Percentiles rank a stretch among this genome's conserved stretches.
phyloP scores from a whole-genome alignment of 441 rosid genomes.

The Erysimum pusillum region DNA sequence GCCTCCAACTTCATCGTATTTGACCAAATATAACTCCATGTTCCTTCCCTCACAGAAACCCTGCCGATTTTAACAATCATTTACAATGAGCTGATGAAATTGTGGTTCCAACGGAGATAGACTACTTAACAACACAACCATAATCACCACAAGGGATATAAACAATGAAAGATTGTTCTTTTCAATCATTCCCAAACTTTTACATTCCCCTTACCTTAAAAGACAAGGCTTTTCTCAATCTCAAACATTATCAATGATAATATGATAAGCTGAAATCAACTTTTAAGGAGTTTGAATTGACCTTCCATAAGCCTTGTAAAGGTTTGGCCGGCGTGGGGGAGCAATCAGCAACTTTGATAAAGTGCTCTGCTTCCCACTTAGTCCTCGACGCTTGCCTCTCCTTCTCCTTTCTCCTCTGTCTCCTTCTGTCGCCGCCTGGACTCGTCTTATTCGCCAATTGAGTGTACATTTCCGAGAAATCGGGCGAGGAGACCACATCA shows the following conservation, averaged over 20 bases:
- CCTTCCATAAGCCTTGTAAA: slow-evolving; percentile 96
- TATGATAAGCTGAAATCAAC: slow-evolving; percentile 24
- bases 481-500: slow-evolving; percentile 61
- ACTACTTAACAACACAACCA: slow-evolving; percentile 26
- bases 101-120: slow-evolving; percentile 28
- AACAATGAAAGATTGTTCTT: slow-evolving; percentile 4
- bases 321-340: slow-evolving; percentile 74
- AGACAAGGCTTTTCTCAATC: neutral
- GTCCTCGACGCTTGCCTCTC: slow-evolving; percentile 67
- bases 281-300: neutral
- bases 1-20: slow-evolving; percentile 79
- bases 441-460: slow-evolving; percentile 83
- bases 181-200: neutral
- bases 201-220: slow-evolving; percentile 7
- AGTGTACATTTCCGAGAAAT: slow-evolving; percentile 72
- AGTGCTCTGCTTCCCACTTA: slow-evolving; percentile 88
- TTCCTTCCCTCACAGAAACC: slow-evolving; percentile 71
- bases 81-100: slow-evolving; percentile 40
- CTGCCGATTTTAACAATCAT: slow-evolving; percentile 54
- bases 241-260: slow-evolving; percentile 10
- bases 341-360: slow-evolving; percentile 75
- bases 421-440: slow-evolving; percentile 76
- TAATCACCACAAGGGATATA: neutral
- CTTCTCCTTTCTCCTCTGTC: slow-evolving; percentile 82
- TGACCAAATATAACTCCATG: slow-evolving; percentile 75